Conservation (phyloP, 345 rosid genomes). For the Aquilaria sinensis region DNA sequence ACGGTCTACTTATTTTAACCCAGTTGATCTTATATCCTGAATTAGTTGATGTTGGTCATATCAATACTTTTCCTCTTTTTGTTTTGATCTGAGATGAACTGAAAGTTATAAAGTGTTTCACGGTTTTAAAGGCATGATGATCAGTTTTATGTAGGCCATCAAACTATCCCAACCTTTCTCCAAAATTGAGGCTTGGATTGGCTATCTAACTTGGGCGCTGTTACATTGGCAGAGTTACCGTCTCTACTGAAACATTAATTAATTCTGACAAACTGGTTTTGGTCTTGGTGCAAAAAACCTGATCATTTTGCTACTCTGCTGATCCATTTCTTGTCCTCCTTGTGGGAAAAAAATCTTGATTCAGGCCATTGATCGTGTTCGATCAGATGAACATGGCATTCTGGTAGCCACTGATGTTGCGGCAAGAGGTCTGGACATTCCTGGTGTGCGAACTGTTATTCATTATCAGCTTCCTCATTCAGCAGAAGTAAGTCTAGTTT, state of each 20-base stretch:
- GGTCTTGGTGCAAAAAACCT: background rate
- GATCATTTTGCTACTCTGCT: constrained; percentile 4
- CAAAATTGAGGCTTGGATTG: no score
- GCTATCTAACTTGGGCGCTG: no score
- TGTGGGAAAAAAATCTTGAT: constrained; percentile 7
- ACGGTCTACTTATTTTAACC: no score
- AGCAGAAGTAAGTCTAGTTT: constrained; percentile 56
- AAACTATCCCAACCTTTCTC: no score
- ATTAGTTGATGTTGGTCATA: background rate
- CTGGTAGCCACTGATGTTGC: constrained; percentile 97
- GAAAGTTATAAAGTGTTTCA: no score
- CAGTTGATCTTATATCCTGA: background rate
- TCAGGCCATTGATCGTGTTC: constrained; percentile 89
- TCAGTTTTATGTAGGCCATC: no score
- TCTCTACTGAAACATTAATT: no score
- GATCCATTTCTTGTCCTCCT: constrained; percentile 13
- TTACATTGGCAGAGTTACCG: no score
- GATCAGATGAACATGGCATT: constrained; percentile 67
- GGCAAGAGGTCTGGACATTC: constrained; percentile 97
- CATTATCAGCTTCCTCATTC: constrained; percentile 99
- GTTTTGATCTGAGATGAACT: constrained; percentile 30
- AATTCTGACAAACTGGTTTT: no score
- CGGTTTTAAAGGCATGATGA: no score
- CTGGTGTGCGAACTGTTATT: constrained; percentile 86
- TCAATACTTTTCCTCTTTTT: background rate